Base-by-base conservation (phyloP, 768 basidiomycete species). In the Lyophyllum decastes region DNA sequence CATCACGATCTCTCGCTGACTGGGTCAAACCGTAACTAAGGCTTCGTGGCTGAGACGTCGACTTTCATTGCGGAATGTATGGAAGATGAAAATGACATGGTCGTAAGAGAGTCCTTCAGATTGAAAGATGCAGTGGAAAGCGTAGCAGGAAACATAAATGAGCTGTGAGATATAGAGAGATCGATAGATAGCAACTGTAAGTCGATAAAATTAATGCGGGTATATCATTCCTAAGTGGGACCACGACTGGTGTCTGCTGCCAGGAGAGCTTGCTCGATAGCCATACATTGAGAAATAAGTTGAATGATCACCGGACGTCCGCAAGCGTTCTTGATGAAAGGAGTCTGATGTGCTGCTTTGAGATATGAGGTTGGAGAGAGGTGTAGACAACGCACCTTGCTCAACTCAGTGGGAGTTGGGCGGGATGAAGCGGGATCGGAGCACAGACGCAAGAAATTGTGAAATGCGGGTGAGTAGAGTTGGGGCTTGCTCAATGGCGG, bases 1-100 rank as follows among this genome's bases (percentile, higher is more conserved):
- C 33, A 16, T 30, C 49, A 16, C 50, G 52, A 33, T 30, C 33
- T 24, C 34, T n/a, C 27, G 41, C 46, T 56, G 16, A 55, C 41
- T 59, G 35, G 25, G 17, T 46, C 52, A 43, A n/a, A n/a, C n/a
- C n/a, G n/a, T 46, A 44, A 30, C 63, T n/a, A n/a, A 92, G 92
- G 88, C 11, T 90, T 92, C 64, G 86, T 83, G 16, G 77, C 86
- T 10, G 95, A 96, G 69, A 90, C 93, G 26, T 78, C 90, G 17
- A 88, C 90, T 25, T 94, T 96, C 74, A 87, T 96, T 53, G 86
- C 86, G 4, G 95, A 96, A 70, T 90, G 87, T 66, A 83, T 85
- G 4, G 92, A 94, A 72, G 94, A 96, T 66, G 94, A 95, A 62
- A 88, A 94, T 68, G 91, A 93, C 61, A 79, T 79, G 57, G 92